Evolutionary conservation across 2,329 filamentous ascomycete species (phyloP).

Genomic region (Aureobasidium pullulans): DNA sequence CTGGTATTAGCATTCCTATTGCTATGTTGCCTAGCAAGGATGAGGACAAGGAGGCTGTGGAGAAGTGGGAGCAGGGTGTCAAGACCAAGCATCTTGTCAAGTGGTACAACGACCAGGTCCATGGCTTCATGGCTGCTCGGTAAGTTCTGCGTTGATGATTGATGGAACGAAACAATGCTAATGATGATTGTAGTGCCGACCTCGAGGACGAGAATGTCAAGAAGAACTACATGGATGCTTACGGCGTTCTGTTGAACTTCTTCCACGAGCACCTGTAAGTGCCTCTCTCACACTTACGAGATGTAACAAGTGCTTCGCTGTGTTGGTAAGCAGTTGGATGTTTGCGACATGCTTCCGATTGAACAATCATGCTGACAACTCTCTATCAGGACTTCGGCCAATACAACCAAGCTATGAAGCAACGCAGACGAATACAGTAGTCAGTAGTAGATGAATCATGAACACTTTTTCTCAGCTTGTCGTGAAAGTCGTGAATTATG

Average conservation of each 20-base stretch:
- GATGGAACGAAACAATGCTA: background rate
- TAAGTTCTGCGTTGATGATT: constrained; percentile 11
- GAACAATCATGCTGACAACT: background rate
- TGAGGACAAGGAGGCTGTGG: constrained; percentile 46
- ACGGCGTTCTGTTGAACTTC: constrained; percentile 42
- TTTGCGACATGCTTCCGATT: too few relatives aligned
- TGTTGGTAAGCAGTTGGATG: background rate
- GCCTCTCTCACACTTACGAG: background rate
- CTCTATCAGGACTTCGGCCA: background rate
- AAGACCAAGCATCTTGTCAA: constrained; percentile 41
- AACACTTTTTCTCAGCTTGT: background rate
- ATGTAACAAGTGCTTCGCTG: background rate
- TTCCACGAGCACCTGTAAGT: constrained; percentile 48
- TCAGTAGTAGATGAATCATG: background rate
- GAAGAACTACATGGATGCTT: constrained; percentile 44
- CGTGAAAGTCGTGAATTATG: background rate
- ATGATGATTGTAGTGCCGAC: constrained; percentile 29
- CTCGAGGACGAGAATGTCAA: constrained; percentile 41
- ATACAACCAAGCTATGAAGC: background rate
- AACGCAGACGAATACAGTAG: background rate
- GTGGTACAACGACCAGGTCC: constrained; percentile 42
- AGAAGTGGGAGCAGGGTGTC: constrained; percentile 41
- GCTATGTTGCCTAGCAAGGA: constrained; percentile 51
- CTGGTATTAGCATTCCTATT: constrained; percentile 49
- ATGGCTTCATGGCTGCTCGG: constrained; percentile 39